A percentile compares a stretch with the other conserved stretches of the same genome.
phyloP scores from a whole-genome alignment of 2,329 filamentous ascomycete species.

The Xylariaceae sp. region DNA sequence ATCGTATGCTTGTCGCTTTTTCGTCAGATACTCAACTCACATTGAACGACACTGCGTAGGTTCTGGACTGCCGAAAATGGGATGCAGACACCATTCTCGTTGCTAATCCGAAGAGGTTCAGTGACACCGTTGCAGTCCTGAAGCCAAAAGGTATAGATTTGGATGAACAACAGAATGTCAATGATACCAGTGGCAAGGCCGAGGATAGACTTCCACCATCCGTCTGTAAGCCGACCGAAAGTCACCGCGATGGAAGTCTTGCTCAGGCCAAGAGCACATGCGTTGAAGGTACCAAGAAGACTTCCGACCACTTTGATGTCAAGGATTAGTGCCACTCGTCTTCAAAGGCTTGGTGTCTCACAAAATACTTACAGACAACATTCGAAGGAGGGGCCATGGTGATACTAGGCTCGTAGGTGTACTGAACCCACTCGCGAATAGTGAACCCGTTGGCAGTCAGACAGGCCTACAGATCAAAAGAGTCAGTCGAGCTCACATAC shows the following conservation, averaged over 20 bases:
- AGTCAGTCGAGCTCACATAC: neutral
- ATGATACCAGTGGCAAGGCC: conserved; percentile 12
- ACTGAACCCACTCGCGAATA: conserved; percentile 10
- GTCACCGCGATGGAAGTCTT: conserved; percentile 19
- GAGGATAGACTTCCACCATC: conserved; percentile 18
- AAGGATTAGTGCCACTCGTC: neutral
- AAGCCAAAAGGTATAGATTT: conserved; percentile 19
- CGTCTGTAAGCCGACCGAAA: conserved; percentile 15
- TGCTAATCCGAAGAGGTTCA: conserved; percentile 15
- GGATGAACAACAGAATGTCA: conserved; percentile 11
- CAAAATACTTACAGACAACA: conserved; percentile 10
- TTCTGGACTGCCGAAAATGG: conserved; percentile 5
- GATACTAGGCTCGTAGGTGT: conserved; percentile 15
- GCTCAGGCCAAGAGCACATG: conserved; percentile 17
- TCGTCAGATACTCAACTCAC: neutral
- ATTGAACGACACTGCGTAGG: conserved; percentile 13
- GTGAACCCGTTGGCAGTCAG: conserved; percentile 13
- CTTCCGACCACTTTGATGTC: conserved; percentile 13
- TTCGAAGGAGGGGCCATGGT: neutral
- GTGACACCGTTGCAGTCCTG: conserved; percentile 12
- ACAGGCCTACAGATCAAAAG: conserved; percentile 2
- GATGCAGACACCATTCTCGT: conserved; percentile 4
- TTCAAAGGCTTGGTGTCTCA: neutral
- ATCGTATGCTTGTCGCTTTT: too few species aligned
- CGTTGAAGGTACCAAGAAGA: conserved; percentile 19